Evolutionary conservation across 202 grass and related monocot species (phyloP), one percentile per base, ranked within the genome.

Genomic region (Eragrostis tef): DNA sequence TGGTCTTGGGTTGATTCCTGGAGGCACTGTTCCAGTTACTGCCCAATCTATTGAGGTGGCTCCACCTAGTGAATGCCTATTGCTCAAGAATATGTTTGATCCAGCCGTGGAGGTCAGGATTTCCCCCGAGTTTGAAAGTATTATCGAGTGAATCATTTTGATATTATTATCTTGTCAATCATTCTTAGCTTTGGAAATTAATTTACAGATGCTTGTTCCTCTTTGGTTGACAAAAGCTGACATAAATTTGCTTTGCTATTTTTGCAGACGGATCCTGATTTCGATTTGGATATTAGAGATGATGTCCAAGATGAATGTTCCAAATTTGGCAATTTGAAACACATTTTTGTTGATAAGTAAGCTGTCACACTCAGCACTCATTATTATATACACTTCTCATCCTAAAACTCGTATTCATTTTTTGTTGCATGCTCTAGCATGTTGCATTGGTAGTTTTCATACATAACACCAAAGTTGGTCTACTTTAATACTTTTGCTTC

Each of bases 1-100:
- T 76, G 65, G 83, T 44, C 67, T 93, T 58, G 74, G 73, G 27
- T 76, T 70, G 77, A 60, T 94, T 78, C 65, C 85, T 45, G 84
- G 45, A 20, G 25, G 53, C 48, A 52, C 83, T 25, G 56, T 82
- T 81, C 70, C 88, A 44, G 29, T 87, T 61, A 22, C 54, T 47
- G 20, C 60, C 22, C 84, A 78, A 5, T 29, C 88, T 59, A 42
- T 86, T 79, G 86, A 84, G 54, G 49, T 29, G 47, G 73, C 84
- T 82, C 82, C 81, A 71, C 93, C 93, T 49, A 99, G 83, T 75
- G 93, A 99, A 84, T 99, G 96, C 75, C 81, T 99, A 70, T 73
- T 93, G 74, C 81, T 99, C 22, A 99, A 96, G 81, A 99, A 95
- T 79, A 99, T 99, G 96, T 99, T 99, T 69, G 96, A 99, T 85